These are phyloP conservation scores for Barnettozyma pratensis DNA, from an alignment of 805 yeast species.

Conservation along the genomic window DNA sequence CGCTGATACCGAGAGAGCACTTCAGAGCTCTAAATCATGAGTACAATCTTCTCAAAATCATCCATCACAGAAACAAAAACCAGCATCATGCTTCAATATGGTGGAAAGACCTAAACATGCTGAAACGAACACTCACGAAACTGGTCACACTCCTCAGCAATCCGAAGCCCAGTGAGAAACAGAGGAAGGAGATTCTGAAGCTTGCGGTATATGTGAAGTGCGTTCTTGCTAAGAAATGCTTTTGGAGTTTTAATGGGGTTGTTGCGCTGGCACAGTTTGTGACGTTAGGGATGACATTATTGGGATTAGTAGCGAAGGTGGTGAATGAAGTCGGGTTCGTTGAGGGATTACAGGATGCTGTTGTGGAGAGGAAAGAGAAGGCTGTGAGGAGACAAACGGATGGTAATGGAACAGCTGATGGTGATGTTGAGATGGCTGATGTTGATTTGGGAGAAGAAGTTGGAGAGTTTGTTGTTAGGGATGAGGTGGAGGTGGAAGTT, in stretches of 20 bases:
- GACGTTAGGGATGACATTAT: slow-evolving; percentile 61
- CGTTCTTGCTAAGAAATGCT: slow-evolving; percentile 42
- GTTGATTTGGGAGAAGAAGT: slow-evolving; percentile 27
- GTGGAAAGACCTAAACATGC: slow-evolving; percentile 67
- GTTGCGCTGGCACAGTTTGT: slow-evolving; percentile 75
- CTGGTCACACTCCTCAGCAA: slow-evolving; percentile 27
- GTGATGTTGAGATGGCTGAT: neutral
- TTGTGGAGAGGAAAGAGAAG: neutral
- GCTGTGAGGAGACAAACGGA: neutral
- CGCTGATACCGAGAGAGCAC: slow-evolving; percentile 4
- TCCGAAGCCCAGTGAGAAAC: neutral
- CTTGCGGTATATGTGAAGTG: slow-evolving; percentile 1
- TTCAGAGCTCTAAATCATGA: slow-evolving; percentile 38
- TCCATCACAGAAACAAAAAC: slow-evolving; percentile 68
- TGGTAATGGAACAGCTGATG: neutral
- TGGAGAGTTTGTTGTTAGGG: slow-evolving; percentile 24
- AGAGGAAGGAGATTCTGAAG: slow-evolving; percentile 16
- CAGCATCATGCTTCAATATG: slow-evolving; percentile 71
- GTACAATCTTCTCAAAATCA: slow-evolving; percentile 50
- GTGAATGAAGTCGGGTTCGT: slow-evolving; percentile 18
- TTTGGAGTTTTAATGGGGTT: slow-evolving; percentile 58
- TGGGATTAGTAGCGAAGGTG: slow-evolving; percentile 52
- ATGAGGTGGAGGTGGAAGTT: neutral
- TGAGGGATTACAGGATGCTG: slow-evolving; percentile 9
- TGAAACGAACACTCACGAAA: slow-evolving; percentile 51